Conservation (phyloP, 192 early-diverging fungal species). For the Mortierella hygrophila region DNA sequence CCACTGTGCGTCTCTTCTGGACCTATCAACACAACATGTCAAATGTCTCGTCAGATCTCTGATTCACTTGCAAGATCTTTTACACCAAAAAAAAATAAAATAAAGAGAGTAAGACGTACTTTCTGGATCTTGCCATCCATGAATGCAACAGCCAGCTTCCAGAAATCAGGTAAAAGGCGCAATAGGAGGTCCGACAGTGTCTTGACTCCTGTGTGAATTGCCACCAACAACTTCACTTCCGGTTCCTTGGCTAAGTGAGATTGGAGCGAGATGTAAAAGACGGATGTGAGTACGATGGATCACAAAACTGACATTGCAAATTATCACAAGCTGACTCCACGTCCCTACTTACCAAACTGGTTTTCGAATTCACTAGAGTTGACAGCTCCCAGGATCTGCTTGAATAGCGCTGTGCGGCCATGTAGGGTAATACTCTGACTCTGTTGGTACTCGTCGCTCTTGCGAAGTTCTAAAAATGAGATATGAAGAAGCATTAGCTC, state of each 20-base stretch:
- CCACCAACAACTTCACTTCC: conserved; percentile 80
- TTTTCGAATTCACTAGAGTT: conserved; percentile 51
- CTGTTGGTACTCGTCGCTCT: conserved; percentile 40
- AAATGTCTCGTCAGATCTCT: neutral
- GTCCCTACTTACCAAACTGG: conserved; percentile 28
- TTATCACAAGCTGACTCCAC: neutral
- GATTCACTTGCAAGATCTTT: neutral
- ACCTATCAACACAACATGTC: conserved; percentile 8
- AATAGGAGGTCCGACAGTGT: conserved; percentile 81
- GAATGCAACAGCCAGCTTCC: conserved; percentile 89
- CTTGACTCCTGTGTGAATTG: conserved; percentile 76
- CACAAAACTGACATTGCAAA: neutral
- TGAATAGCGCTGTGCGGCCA: conserved; percentile 39
- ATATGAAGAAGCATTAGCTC: neutral
- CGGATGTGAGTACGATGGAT: neutral
- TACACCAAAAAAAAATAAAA: neutral
- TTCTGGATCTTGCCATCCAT: conserved; percentile 88
- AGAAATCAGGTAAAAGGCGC: conserved; percentile 90
- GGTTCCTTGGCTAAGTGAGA: conserved; percentile 66
- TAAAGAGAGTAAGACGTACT: neutral
- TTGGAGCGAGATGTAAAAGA: neutral
- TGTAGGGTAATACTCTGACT: conserved; percentile 29
- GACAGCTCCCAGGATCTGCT: conserved; percentile 39
- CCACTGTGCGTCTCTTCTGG: conserved; percentile 54
- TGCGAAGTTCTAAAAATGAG: conserved; percentile 56